Conservation (phyloP, 1,284 basidiomycete genomes). For the Ustilago curta region DNA sequence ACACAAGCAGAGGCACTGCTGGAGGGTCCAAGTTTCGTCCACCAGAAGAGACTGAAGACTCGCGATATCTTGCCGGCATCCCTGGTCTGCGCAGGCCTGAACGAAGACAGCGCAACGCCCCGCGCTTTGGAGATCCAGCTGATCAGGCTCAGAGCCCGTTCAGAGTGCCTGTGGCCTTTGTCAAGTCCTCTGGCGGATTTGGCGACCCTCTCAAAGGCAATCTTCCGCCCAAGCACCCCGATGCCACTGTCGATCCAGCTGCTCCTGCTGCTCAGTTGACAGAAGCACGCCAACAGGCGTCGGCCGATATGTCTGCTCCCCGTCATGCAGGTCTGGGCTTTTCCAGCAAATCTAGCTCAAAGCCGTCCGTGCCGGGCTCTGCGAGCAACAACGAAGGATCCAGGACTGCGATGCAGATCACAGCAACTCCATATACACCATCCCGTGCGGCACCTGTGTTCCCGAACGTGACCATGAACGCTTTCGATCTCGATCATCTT, state of each 20-base stretch:
- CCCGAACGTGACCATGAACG: conserved; percentile 3
- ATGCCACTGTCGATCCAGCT: conserved; percentile 9
- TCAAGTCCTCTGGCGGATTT: conserved; percentile 53
- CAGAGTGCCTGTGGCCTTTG: conserved; percentile 53
- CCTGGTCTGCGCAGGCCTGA: conserved; percentile 40
- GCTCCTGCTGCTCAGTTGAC: conserved; percentile 12
- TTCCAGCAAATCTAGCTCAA: conserved; percentile 20
- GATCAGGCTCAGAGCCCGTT: conserved; percentile 30
- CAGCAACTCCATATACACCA: conserved; percentile 25
- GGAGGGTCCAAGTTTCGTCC: conserved; percentile 37
- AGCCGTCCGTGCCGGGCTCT: conserved; percentile 12
- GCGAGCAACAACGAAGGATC: background rate
- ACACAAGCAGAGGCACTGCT: conserved; percentile 31
- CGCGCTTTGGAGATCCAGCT: conserved; percentile 44
- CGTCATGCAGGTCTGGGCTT: conserved; percentile 54
- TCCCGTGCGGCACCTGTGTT: conserved; percentile 17
- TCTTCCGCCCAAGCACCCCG: conserved; percentile 23
- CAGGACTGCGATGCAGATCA: background rate
- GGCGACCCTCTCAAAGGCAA: conserved; percentile 40
- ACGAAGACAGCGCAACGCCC: conserved; percentile 14
- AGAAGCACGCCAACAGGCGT: conserved; percentile 17
- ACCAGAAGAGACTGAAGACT: conserved; percentile 50
- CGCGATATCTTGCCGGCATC: conserved; percentile 48
- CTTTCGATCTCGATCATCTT: conserved; percentile 21
- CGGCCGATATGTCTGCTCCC: conserved; percentile 17